Evolutionary conservation across 805 yeast genomes (phyloP), one percentile per base, ranked within the genome.

Genomic region (Nakazawaea wickerhamii): DNA sequence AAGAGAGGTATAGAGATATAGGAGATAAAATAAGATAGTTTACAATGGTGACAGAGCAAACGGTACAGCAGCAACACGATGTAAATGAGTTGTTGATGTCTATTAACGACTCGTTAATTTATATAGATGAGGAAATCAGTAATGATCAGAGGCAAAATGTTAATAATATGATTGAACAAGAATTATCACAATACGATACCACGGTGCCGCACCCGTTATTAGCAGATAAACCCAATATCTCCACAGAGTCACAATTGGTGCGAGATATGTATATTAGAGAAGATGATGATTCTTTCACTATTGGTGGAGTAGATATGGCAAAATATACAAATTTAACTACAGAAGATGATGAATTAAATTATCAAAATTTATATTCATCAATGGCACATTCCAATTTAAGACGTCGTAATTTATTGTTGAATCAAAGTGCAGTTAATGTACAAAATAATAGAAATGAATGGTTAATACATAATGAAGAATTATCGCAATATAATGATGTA

Each of bases 321-420:
- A 43, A 52, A 34, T 62, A 61, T 45, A 33, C 55, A 7, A 46
- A 55, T 20, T 52, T 62, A 51, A 48, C 50, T 9, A 47, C 30
- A 43, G 47, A 41, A 13, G 44, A 46, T 17, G 52, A 48, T 13
- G 50, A 43, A 17, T 40, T 46, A 17, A 44, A 58, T 36, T 50
- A 47, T 37, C 46, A 54, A 31, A 53, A 54, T 20, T 45, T 67
- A 49, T 61, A 64, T 46, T 58, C 69, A 8, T 58, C 71, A 4
- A 46, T 73, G 21, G 64, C 68, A 23, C 71, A 71, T 50, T 52
- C 72, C 3, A 48, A 55, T 18, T 58, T 69, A 33, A 66, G 72
- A 38, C 59, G 63, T 22, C 51, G 75, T 15, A 64, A 68, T n/a
- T 54, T 78, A 18, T 52, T 59, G 28, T 48, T 73, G 15, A 43